phyloP scores from a whole-genome alignment of 2,329 filamentous ascomycete genomes.

The Didymella glomerata region DNA sequence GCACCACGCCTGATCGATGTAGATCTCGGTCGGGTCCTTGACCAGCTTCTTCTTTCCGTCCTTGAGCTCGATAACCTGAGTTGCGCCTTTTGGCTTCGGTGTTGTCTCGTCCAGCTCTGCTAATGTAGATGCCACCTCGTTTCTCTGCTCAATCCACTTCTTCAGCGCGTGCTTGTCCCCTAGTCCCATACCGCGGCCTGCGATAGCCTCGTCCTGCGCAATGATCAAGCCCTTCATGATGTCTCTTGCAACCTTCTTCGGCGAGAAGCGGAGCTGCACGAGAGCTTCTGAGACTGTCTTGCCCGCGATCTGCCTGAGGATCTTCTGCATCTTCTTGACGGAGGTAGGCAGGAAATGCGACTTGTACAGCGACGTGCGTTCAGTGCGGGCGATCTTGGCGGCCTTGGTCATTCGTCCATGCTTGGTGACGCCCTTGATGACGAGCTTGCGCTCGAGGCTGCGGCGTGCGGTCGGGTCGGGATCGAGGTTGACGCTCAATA shows the following conservation, averaged over 20 bases:
- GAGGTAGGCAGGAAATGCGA: constrained; percentile 82
- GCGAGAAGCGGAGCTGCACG: constrained; percentile 91
- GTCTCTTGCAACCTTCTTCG: constrained; percentile 89
- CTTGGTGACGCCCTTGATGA: constrained; percentile 76
- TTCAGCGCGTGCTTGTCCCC: constrained; percentile 39
- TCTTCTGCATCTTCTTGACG: constrained; percentile 87
- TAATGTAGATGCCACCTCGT: constrained; percentile 19
- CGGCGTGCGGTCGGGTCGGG: constrained; percentile 76
- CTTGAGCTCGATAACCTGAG: constrained; percentile 69
- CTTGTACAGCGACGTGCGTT: constrained; percentile 66
- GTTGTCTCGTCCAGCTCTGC: constrained; percentile 23
- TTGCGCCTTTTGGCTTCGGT: constrained; percentile 55
- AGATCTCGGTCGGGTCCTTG: constrained; percentile 79
- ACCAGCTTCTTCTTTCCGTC: constrained; percentile 77
- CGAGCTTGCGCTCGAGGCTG: constrained; percentile 83
- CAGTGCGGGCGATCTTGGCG: constrained; percentile 72
- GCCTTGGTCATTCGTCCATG: constrained; percentile 72
- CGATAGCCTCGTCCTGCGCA: constrained; percentile 82
- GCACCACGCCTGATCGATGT: constrained; percentile 93
- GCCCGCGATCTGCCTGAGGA: constrained; percentile 88
- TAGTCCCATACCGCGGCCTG: constrained; percentile 84
- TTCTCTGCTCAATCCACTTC: constrained; percentile 32
- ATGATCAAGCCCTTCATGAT: constrained; percentile 80
- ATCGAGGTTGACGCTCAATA: constrained; percentile 66
- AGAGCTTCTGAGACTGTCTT: constrained; percentile 96